Base-by-base conservation (phyloP, 2,329 filamentous ascomycete species). In the Alternaria panax region DNA sequence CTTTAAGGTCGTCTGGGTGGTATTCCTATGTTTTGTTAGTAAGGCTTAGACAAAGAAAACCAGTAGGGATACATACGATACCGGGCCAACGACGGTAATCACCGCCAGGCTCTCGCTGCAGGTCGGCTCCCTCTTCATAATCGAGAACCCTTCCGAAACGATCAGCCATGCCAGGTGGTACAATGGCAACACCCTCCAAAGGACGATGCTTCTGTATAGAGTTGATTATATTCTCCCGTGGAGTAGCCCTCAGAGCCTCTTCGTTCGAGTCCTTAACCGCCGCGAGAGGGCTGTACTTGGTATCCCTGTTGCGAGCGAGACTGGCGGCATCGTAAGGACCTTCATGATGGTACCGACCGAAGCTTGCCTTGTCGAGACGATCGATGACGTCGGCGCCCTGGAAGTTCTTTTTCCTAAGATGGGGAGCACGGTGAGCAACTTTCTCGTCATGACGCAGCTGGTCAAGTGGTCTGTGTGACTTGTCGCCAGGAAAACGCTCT, bases 321-420 rank as follows among this genome's bases (percentile, higher is more conserved):
- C 92, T 83, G 2, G 92, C 90, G 9, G 93, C 92, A 75, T 98
- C 94, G 69, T 91, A 98, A 0, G 94, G 94, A 0, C 94, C 93
- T 64, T 90, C 92, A 71, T 98, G 94, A 77, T 97, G 94, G 78
- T 96, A 97, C 2, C 84, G 80, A 18, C 84, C 84, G 51, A 86
- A 85, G n/a, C 68, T 67, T n/a, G 85, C 78, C 3, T 85, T 84
- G 74, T 97, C 94, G 1, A 98, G 86, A 5, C 83, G 81, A 75
- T 97, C 94, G 70, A 98, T 95, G 8, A 84, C 83, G 76, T 98
- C 93, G 2, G 92, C 86, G 45, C 85, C 86, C 25, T 88, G 86
- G 16, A 90, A 84, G 69, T 88, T 82, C 70, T 84, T 86, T 74
- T 88, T 90, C 68, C 84, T 85, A 47, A 91, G 84, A 75, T 90